A percentile compares a stretch with the other conserved stretches of the same genome.
phyloP scores from a whole-genome alignment of 2,329 filamentous ascomycete genomes.

The Hymenoscyphus fructigenus region DNA sequence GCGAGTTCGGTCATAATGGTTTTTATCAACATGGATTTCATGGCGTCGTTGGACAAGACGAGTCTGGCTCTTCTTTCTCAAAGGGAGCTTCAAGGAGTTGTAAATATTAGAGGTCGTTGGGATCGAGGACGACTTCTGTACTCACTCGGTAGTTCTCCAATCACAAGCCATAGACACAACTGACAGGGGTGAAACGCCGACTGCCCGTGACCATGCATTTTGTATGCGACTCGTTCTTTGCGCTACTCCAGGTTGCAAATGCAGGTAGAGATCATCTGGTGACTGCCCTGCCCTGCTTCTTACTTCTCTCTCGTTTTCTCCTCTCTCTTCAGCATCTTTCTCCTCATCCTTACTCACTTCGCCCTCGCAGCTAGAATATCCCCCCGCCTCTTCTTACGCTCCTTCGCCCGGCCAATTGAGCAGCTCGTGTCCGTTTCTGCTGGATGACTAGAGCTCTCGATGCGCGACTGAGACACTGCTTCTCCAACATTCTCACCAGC shows the following conservation, averaged over 20 bases:
- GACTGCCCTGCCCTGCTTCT: background rate
- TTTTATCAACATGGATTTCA: background rate
- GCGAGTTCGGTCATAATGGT: background rate
- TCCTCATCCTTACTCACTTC: constrained; percentile 1
- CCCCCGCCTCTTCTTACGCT: background rate
- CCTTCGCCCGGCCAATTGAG: constrained; percentile 12
- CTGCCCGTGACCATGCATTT: background rate
- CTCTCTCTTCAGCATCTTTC: background rate
- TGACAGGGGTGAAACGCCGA: background rate
- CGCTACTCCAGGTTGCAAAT: background rate
- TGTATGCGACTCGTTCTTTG: background rate
- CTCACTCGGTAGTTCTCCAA: background rate
- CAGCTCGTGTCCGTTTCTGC: constrained; percentile 17
- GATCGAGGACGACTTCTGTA: background rate
- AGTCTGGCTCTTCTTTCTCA: background rate
- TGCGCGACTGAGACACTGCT: constrained; percentile 34
- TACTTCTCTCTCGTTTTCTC: background rate
- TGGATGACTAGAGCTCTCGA: constrained; percentile 36
- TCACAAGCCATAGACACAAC: background rate
- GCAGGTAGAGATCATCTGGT: background rate
- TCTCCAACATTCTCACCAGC: constrained; percentile 24
- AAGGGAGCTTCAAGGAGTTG: background rate
- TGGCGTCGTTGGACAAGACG: background rate
- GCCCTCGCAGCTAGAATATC: background rate
- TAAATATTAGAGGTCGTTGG: constrained; percentile 1